A percentile compares a stretch with the other conserved stretches of the same genome.
Conservation (phyloP, 768 basidiomycete species). For the Collybia nuda region DNA sequence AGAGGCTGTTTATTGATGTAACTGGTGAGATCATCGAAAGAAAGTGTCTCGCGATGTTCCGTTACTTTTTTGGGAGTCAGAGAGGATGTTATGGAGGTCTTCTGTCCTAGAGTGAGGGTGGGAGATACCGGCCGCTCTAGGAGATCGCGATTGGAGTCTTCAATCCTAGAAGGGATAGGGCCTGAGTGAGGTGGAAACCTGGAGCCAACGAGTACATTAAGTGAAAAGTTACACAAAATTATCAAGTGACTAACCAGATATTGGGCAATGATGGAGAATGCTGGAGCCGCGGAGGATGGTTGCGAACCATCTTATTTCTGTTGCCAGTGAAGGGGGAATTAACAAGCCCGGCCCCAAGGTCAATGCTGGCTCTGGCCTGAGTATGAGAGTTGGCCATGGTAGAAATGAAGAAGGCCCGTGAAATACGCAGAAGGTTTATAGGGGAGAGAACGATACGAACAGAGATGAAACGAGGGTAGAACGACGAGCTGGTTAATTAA, state of each 20-base stretch:
- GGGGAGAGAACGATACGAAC: slow-evolving; percentile 13
- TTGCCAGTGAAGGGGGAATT: slow-evolving; percentile 10
- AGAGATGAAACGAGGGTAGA: slow-evolving; percentile 27
- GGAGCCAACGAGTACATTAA: background rate
- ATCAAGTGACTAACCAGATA: slow-evolving; percentile 45
- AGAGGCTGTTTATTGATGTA: slow-evolving; percentile 10
- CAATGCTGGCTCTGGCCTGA: slow-evolving; percentile 22
- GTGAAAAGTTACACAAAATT: background rate
- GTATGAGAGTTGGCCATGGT: slow-evolving; percentile 24
- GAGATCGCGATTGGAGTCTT: slow-evolving; percentile 21
- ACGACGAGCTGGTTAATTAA: slow-evolving; percentile 31
- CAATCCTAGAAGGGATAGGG: slow-evolving; percentile 35
- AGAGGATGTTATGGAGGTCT: background rate
- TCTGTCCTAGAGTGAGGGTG: slow-evolving; percentile 14
- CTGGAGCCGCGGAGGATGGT: slow-evolving; percentile 50
- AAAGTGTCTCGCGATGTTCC: slow-evolving; percentile 15
- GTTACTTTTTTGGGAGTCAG: background rate
- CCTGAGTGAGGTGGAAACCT: slow-evolving; percentile 51
- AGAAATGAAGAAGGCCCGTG: slow-evolving; percentile 30
- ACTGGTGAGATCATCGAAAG: slow-evolving; percentile 18
- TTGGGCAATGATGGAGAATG: slow-evolving; percentile 73
- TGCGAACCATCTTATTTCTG: slow-evolving; percentile 13
- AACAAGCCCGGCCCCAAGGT: slow-evolving; percentile 23
- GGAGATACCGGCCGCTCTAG: slow-evolving; percentile 35
- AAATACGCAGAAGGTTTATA: slow-evolving; percentile 34